Base-by-base conservation (phyloP, 495 filamentous ascomycete genomes). In the Aspergillus heteromorphus region DNA sequence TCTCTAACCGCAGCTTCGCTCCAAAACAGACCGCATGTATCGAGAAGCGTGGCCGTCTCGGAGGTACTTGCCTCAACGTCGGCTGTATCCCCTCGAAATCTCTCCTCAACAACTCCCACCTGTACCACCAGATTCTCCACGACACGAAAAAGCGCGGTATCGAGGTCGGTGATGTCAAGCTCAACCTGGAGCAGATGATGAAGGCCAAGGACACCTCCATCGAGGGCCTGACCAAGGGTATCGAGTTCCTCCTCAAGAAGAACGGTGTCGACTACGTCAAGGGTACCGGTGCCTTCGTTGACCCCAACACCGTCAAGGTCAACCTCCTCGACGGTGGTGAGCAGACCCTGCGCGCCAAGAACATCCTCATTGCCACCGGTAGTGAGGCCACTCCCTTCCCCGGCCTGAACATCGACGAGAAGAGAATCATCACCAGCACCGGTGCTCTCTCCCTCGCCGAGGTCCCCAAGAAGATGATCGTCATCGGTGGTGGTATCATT, bases 81-180 rank as follows among this genome's bases (percentile, higher is more conserved):
- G 93, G 93, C 74, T 98, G 93, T 76, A 98, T 98, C 65, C 93
- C 93, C 42, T 97, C 93, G 54, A 98, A 98, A 75, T 97, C 93
- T 45, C 89, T 98, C 63, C 89, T 98, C 70, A 97, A 98, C 85
- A 98, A 97, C 81, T 96, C 95, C 60, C 89, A 96, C 72, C 84
- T 98, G 49, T 97, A 97, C 83, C 93, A 98, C 80, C 87, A 91
- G 76, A 87, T 97, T 65, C 85, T 92, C 40, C 93, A 98, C 78
- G 93, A 98, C 77, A 90, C 88, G 49, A 96, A 97, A 79, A 86
- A 88, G 72, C 91, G 93, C 68, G 93, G 93, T 70, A 98, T 98
- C 72, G 88, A 90, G 59, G 93, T 98, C 62, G 88, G 88, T 62
- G 89, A 95, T 76, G 92, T 97, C 65, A 93, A 93, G 73, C 87